phyloP scores from a whole-genome alignment of 331 rosid species.

The Arachis monticola region DNA sequence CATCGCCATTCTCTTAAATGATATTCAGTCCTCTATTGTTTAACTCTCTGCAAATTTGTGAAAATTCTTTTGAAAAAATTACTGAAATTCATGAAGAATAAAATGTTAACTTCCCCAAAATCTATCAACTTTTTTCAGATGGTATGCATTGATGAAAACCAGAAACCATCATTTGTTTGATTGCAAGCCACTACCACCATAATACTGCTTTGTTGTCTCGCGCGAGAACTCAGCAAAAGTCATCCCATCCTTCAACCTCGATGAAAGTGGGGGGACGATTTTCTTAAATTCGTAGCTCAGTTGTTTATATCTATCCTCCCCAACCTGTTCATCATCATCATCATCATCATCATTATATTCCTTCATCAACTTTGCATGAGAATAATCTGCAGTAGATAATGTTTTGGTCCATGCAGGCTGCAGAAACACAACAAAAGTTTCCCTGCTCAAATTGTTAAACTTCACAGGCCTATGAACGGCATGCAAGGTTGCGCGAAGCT shows the following conservation, averaged over 20 bases:
- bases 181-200: constrained; percentile 87
- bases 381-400: constrained; percentile 54
- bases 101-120: constrained; percentile 27
- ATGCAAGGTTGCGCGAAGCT: constrained; percentile 70
- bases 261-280: constrained; percentile 71
- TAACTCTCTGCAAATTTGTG: constrained; percentile 18
- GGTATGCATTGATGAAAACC: constrained; percentile 19
- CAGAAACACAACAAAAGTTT: constrained; percentile 83
- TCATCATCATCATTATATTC: constrained; percentile 23
- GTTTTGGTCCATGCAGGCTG: constrained; percentile 91
- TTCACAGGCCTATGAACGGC: constrained; percentile 62
- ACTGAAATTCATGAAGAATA: constrained; percentile 8
- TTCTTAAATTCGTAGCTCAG: constrained; percentile 57
- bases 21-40: background rate
- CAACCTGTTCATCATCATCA: constrained; percentile 31
- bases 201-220: constrained; percentile 88
- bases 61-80: background rate
- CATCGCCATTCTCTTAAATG: constrained; percentile 4
- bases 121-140: constrained; percentile 32
- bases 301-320: constrained; percentile 26
- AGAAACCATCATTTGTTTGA: constrained; percentile 60
- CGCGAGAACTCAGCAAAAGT: constrained; percentile 87
- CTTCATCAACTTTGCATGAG: constrained; percentile 5
- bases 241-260: constrained; percentile 86
- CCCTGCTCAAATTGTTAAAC: constrained; percentile 71